Conservation (phyloP, 2,329 filamentous ascomycete species). For the Fusarium phyllophilum region DNA sequence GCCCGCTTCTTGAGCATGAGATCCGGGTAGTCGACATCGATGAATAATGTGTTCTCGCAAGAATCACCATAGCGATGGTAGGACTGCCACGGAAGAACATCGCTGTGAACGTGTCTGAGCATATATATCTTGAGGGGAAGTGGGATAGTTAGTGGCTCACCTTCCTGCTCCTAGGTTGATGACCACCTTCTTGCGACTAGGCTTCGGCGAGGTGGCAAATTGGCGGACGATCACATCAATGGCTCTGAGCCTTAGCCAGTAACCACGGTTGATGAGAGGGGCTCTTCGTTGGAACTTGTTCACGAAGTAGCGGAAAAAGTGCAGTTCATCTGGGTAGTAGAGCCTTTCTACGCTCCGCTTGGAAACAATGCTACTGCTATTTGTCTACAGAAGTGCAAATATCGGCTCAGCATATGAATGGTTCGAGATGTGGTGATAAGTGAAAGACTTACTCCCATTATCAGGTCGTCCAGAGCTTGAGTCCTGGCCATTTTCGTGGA, state of each 20-base stretch:
- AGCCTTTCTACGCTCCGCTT: slow-evolving; percentile 92
- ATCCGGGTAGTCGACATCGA: slow-evolving; percentile 88
- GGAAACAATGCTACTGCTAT: slow-evolving; percentile 90
- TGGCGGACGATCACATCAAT: slow-evolving; percentile 78
- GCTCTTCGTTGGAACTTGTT: slow-evolving; percentile 83
- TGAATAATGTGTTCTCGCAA: slow-evolving; percentile 71
- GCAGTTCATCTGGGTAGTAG: slow-evolving; percentile 79
- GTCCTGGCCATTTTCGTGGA: slow-evolving; percentile 37
- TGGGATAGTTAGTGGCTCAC: slow-evolving; percentile 62
- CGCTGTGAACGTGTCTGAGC: slow-evolving; percentile 62
- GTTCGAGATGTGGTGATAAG: not conserved
- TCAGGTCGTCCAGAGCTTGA: slow-evolving; percentile 59
- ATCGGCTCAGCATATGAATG: not conserved
- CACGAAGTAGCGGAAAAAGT: slow-evolving; percentile 90
- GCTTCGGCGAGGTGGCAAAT: slow-evolving; percentile 70
- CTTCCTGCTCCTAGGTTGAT: slow-evolving; percentile 91
- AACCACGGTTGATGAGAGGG: slow-evolving; percentile 91
- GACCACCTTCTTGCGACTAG: slow-evolving; percentile 72
- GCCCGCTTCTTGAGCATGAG: slow-evolving; percentile 79
- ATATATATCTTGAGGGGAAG: not conserved
- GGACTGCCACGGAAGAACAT: slow-evolving; percentile 87
- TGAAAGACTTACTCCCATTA: slow-evolving; percentile 62
- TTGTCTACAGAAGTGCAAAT: slow-evolving; percentile 66
- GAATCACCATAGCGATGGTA: slow-evolving; percentile 71
- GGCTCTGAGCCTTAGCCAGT: slow-evolving; percentile 85